phyloP scores from a whole-genome alignment of 2,329 filamentous ascomycete genomes.

The Monosporascus cannonballus region DNA sequence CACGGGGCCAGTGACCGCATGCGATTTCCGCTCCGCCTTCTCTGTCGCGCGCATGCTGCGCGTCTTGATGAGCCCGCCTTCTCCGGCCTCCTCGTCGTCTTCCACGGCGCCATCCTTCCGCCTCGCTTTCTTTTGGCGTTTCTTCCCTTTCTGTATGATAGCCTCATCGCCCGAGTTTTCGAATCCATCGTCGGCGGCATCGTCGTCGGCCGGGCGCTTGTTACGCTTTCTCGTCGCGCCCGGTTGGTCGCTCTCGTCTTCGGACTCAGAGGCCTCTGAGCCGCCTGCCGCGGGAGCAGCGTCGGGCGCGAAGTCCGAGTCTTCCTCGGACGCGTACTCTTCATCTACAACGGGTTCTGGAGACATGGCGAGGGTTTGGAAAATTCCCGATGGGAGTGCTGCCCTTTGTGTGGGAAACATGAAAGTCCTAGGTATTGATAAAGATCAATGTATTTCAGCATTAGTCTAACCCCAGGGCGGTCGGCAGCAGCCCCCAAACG shows the following conservation, averaged over 20 bases:
- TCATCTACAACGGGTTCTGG: slow-evolving; percentile 36
- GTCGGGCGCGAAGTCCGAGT: slow-evolving; percentile 67
- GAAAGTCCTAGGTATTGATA: neutral
- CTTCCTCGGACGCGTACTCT: slow-evolving; percentile 63
- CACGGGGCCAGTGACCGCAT: slow-evolving; percentile 49
- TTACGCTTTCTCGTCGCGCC: slow-evolving; percentile 18
- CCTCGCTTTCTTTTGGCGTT: slow-evolving; percentile 41
- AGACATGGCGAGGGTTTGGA: slow-evolving; percentile 31
- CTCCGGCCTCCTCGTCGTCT: slow-evolving; percentile 49
- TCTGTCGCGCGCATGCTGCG: slow-evolving; percentile 62
- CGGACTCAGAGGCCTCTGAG: slow-evolving; percentile 46
- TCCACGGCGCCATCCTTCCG: slow-evolving; percentile 30
- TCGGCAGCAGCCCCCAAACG: neutral
- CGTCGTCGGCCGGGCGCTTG: slow-evolving; percentile 21
- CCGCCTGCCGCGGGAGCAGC: slow-evolving; percentile 38
- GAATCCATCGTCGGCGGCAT: slow-evolving; percentile 40
- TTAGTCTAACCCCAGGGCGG: too few relatives aligned
- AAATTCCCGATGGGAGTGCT: neutral
- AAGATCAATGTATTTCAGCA: neutral
- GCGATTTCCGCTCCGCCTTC: slow-evolving; percentile 52
- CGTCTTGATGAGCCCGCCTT: slow-evolving; percentile 65
- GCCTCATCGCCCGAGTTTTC: slow-evolving; percentile 69
- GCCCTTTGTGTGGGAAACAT: neutral
- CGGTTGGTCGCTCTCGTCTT: slow-evolving; percentile 25
- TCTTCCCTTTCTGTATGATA: slow-evolving; percentile 58